Conservation (phyloP, 768 basidiomycete species). For the Pleurotus tuoliensis region DNA sequence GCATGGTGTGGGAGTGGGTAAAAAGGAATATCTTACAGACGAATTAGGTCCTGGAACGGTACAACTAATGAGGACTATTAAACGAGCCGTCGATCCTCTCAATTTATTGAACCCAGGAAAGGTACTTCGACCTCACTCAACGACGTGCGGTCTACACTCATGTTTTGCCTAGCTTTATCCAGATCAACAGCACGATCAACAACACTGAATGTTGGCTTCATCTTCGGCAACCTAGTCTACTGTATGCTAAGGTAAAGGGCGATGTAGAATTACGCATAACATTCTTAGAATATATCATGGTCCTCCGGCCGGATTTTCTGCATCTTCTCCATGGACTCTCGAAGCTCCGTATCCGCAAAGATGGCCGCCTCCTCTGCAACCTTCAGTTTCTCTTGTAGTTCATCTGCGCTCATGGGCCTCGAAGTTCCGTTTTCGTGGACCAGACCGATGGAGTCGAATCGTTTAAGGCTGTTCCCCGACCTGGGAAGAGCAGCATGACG, state of each 20-base stretch:
- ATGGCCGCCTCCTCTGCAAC: conserved; percentile 69
- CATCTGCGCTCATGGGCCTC: conserved; percentile 59
- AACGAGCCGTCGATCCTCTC: conserved; percentile 71
- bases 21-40: conserved; percentile 75
- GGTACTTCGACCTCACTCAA: conserved; percentile 20
- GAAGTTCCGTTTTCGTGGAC: conserved; percentile 42
- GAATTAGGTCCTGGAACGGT: conserved; percentile 85
- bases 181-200: background rate
- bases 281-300: conserved; percentile 18
- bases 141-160: too few species aligned
- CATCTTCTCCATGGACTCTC: conserved; percentile 70
- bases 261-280: background rate
- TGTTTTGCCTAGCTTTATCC: background rate
- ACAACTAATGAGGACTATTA: conserved; percentile 82
- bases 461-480: conserved; percentile 59
- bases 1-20: conserved; percentile 86
- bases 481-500: conserved; percentile 63
- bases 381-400: conserved; percentile 69
- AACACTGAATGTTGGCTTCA: background rate
- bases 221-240: background rate
- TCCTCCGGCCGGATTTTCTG: conserved; percentile 49
- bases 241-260: background rate
- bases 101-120: conserved; percentile 89
- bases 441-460: conserved; percentile 66
- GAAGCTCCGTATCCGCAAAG: conserved; percentile 71